These are phyloP conservation scores for Camellia lanceoleosa DNA, from an alignment of 148 eudicot genomes.

Conservation along the genomic window DNA sequence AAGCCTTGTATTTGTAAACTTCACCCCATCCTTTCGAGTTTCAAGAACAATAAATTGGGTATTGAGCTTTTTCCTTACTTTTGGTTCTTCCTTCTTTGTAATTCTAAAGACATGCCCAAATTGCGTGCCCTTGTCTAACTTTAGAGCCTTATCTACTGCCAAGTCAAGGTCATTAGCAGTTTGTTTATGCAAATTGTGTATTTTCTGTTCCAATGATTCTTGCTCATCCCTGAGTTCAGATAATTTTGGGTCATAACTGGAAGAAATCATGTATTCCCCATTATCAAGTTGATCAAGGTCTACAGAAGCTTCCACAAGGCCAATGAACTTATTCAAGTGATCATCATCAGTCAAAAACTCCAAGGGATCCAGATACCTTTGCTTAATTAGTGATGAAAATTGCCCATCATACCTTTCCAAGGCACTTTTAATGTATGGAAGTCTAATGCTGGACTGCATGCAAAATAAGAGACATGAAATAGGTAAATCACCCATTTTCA, in stretches of 20 bases:
- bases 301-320: constrained; percentile 89
- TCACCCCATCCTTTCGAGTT: constrained; percentile 97
- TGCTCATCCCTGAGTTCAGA: constrained; percentile 62
- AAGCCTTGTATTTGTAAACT: constrained; percentile 87
- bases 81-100: constrained; percentile 97
- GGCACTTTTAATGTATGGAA: constrained; percentile 77
- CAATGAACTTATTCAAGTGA: constrained; percentile 79
- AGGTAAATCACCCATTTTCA: not conserved
- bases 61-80: constrained; percentile 87
- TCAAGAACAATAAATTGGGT: constrained; percentile 86
- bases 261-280: constrained; percentile 97
- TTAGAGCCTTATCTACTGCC: constrained; percentile 70
- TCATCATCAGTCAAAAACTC: constrained; percentile 67
- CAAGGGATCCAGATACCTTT: constrained; percentile 65
- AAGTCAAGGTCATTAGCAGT: constrained; percentile 91
- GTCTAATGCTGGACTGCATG: constrained; percentile 84
- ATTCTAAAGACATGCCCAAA: constrained; percentile 97
- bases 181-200: constrained; percentile 63
- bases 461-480: constrained; percentile 14
- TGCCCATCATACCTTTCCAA: constrained; percentile 71
- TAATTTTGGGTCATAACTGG: constrained; percentile 72
- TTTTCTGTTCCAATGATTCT: constrained; percentile 67
- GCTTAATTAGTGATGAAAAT: constrained; percentile 62
- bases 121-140: constrained; percentile 94
- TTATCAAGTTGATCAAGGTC: constrained; percentile 95